These are phyloP conservation scores for Crithidia acanthocephali DNA, from an alignment of 208 protist species.

Conservation along the genomic window DNA sequence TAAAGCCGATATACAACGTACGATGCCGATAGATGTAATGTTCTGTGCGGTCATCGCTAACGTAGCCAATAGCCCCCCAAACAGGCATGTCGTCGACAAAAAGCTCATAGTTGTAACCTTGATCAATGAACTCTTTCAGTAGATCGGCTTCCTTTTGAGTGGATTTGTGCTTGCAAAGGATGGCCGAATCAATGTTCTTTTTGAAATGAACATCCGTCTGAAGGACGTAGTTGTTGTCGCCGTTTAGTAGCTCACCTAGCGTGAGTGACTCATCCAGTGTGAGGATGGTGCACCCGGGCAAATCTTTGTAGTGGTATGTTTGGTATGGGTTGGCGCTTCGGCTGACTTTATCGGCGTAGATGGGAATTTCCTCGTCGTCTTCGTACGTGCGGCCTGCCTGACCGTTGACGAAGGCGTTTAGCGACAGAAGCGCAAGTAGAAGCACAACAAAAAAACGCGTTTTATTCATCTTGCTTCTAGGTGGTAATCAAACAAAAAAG, in stretches of 20 bases:
- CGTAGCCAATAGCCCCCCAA: slow-evolving; percentile 47
- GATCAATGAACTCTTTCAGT: slow-evolving; percentile 35
- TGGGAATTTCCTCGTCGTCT: slow-evolving; percentile 8
- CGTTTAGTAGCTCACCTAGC: slow-evolving; percentile 84
- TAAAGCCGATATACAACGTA: slow-evolving; percentile 74
- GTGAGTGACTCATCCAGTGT: slow-evolving; percentile 36
- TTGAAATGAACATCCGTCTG: slow-evolving; percentile 64
- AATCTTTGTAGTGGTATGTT: slow-evolving; percentile 91
- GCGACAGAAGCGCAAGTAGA: background rate
- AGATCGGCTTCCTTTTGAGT: slow-evolving; percentile 11
- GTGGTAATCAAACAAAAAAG: too few relatives aligned
- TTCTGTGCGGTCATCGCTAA: background rate
- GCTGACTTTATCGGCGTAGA: slow-evolving; percentile 26
- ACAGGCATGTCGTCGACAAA: slow-evolving; percentile 65
- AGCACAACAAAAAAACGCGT: background rate
- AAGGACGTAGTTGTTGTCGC: slow-evolving; percentile 55
- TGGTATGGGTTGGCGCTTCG: slow-evolving; percentile 90
- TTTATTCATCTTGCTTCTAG: background rate
- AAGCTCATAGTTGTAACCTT: slow-evolving; percentile 65
- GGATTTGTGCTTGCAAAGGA: slow-evolving; percentile 48
- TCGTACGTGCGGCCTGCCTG: slow-evolving; percentile 5
- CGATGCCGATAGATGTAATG: slow-evolving; percentile 87
- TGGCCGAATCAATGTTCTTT: background rate
- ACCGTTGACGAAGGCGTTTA: background rate
- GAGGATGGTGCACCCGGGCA: slow-evolving; percentile 77